Evolutionary conservation across 139 green algal species (phyloP).

Genomic region (Tetradesmus lagerheimii): DNA sequence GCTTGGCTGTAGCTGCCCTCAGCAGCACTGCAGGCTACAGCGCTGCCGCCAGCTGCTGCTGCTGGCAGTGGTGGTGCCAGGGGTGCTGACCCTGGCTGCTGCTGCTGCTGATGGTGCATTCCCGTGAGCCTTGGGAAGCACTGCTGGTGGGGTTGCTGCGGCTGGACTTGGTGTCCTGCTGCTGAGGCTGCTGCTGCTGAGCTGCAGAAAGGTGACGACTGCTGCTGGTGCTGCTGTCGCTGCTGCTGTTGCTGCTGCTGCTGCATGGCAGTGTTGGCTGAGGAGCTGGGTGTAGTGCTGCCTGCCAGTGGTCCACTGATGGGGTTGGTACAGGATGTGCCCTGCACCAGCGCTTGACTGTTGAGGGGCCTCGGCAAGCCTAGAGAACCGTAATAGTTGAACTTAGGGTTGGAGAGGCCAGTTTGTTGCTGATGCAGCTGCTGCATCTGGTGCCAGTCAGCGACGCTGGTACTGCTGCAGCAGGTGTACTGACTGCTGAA

Average conservation of each 20-base stretch:
- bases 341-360: background rate
- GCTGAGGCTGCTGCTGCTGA: background rate
- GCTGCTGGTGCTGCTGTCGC: background rate
- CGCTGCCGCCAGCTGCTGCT: background rate
- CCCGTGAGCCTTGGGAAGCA: background rate
- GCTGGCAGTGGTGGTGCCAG: background rate
- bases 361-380: background rate
- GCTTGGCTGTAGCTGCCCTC: background rate
- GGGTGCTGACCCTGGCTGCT: background rate
- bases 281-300: no score
- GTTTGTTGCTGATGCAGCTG: background rate
- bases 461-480: background rate
- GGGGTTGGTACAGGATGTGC: background rate
- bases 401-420: background rate
- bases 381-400: background rate
- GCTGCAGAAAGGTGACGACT: background rate
- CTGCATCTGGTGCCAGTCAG: background rate
- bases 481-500: no score
- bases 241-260: background rate
- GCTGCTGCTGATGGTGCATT: background rate
- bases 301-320: no score
- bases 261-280: background rate
- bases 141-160: background rate
- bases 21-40: background rate
- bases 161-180: background rate